Evolutionary conservation across 495 filamentous ascomycete species (phyloP).

Genomic region (Penicillium desertorum): DNA sequence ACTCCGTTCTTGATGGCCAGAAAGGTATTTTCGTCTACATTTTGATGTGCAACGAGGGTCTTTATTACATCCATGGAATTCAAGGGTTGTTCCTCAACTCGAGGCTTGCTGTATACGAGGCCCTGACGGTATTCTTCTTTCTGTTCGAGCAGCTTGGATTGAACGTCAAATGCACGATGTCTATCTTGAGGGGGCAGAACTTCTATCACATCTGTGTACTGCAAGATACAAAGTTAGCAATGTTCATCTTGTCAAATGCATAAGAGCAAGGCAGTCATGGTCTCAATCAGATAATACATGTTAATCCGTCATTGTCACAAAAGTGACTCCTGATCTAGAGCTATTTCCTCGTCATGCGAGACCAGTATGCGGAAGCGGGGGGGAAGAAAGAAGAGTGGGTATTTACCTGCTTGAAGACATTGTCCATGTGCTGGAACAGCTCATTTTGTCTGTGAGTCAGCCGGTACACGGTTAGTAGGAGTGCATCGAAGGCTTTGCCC

Average conservation of each 20-base stretch:
- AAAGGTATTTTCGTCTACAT: slow-evolving; percentile 44
- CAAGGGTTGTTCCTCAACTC: slow-evolving; percentile 32
- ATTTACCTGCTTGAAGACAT: slow-evolving; percentile 50
- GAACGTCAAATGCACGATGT: slow-evolving; percentile 35
- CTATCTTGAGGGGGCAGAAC: slow-evolving; percentile 29
- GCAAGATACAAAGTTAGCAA: slow-evolving; percentile 23
- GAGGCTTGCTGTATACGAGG: slow-evolving; percentile 30
- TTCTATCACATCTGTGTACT: slow-evolving; percentile 28
- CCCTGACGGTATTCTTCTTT: slow-evolving; percentile 34
- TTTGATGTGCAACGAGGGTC: slow-evolving; percentile 42
- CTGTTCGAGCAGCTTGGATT: slow-evolving; percentile 35
- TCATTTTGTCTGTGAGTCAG: slow-evolving; percentile 45
- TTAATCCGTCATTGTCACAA: slow-evolving; percentile 51
- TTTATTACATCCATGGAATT: slow-evolving; percentile 49
- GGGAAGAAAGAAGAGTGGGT: slow-evolving; percentile 13
- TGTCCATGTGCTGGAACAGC: slow-evolving; percentile 43
- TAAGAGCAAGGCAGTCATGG: slow-evolving; percentile 16
- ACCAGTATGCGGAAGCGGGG: slow-evolving; percentile 22
- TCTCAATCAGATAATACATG: slow-evolving; percentile 55
- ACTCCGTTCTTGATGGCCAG: slow-evolving; percentile 42
- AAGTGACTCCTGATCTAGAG: slow-evolving; percentile 59
- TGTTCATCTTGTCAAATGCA: slow-evolving; percentile 12
- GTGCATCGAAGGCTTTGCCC: slow-evolving; percentile 48
- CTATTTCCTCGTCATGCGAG: slow-evolving; percentile 55
- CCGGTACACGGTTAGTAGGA: slow-evolving; percentile 50